A percentile compares a stretch with the other conserved stretches of the same genome.
These are phyloP conservation scores for Trichophyton verrucosum DNA, from an alignment of 2,329 filamentous ascomycete genomes.

Conservation along the genomic window DNA sequence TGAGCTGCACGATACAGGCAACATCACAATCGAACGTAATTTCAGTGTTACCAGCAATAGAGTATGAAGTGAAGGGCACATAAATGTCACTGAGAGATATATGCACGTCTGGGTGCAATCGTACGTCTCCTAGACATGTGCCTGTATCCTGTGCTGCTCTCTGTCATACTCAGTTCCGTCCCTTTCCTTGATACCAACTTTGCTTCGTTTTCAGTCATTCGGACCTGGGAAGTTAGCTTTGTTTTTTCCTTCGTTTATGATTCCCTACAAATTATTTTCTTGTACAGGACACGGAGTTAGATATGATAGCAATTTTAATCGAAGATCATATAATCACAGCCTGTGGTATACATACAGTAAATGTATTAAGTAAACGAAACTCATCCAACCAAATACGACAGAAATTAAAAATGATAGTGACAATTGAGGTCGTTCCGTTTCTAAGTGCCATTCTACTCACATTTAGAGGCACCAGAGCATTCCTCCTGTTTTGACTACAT, in stretches of 20 bases:
- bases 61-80: background rate
- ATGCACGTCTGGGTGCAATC: background rate
- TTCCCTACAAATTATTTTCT: background rate
- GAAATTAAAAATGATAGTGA: too few species aligned
- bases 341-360: too few species aligned
- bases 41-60: conserved; percentile 11
- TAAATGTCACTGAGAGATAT: background rate
- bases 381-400: too few species aligned
- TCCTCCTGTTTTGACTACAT: too few species aligned
- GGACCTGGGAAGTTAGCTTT: background rate
- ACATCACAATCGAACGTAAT: conserved; percentile 11
- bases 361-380: too few species aligned
- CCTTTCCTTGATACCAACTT: background rate
- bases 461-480: too few species aligned
- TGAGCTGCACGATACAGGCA: conserved; percentile 6
- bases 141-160: background rate
- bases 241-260: background rate
- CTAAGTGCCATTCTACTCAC: too few species aligned
- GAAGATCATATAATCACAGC: too few species aligned
- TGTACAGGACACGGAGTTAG: background rate
- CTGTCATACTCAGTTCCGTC: background rate
- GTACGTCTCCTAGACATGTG: background rate
- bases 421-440: too few species aligned
- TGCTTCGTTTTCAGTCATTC: background rate
- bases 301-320: too few species aligned